These are phyloP conservation scores for Lepidium aucheri DNA, from an alignment of 345 rosid species.

Conservation along the genomic window DNA sequence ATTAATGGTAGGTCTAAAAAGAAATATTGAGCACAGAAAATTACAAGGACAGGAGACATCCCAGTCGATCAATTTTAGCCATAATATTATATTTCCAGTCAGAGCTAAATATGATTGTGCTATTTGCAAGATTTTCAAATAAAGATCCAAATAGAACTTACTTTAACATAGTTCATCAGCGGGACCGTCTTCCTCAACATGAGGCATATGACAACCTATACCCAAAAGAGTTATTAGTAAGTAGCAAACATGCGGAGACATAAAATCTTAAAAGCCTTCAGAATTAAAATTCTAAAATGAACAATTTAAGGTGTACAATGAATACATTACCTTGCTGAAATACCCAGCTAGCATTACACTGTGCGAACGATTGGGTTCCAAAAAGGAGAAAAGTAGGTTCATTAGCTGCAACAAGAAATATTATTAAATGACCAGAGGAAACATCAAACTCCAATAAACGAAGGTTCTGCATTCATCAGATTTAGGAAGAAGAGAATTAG, in stretches of 20 bases:
- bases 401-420: slow-evolving; percentile 55
- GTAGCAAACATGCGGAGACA: neutral
- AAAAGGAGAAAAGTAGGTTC: slow-evolving; percentile 89
- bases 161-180: slow-evolving; percentile 92
- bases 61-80: neutral
- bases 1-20: neutral
- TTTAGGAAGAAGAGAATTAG: slow-evolving; percentile 4
- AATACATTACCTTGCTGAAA: slow-evolving; percentile 80
- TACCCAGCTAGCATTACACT: slow-evolving; percentile 92
- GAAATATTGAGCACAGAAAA: neutral
- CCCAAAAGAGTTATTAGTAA: slow-evolving; percentile 2
- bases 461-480: neutral
- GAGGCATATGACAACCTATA: slow-evolving; percentile 90
- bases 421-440: slow-evolving; percentile 8
- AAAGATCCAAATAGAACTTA: slow-evolving; percentile 31
- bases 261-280: neutral
- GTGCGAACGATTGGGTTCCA: slow-evolving; percentile 84
- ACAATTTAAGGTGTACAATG: neutral
- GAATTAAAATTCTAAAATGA: neutral
- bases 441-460: neutral
- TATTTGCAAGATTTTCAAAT: neutral
- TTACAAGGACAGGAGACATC: neutral
- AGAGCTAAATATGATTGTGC: neutral
- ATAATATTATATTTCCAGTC: neutral
- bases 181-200: slow-evolving; percentile 88